Base-by-base conservation (phyloP, 306 rosid species). In the Quercus cerris region DNA sequence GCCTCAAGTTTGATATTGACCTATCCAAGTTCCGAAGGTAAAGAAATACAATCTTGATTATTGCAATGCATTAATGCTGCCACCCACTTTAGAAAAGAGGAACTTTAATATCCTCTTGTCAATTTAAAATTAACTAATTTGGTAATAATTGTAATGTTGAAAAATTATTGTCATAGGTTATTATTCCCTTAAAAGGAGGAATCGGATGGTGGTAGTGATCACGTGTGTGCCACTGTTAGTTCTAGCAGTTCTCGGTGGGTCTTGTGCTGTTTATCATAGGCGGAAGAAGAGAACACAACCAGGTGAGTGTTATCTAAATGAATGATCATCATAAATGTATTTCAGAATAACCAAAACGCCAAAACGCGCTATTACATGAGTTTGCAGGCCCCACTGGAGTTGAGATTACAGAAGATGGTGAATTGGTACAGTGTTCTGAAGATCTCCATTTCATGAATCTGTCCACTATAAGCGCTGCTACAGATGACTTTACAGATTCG, bases 381-480 rank as follows among this genome's bases (percentile, higher is more conserved):
- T 55, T 91, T 52, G 58, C 75, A 35, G 35, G 49, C 66, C 69
- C 85, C 19, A 70, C 59, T 61, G 56, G 80, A 59, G 86, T 87
- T 10, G 70, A 84, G 71, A 33, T 87, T 54, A 82, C 90, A 15
- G 63, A 79, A 83, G 91, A 85, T 58, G 91, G 93, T 35, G 85
- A 84, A 55, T 75, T 91, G 56, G 52, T 86, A 31, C 35, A 5
- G 62, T 80, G 84, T 78, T 77, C 90, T 46, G 90, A 89, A 54
- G 87, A 85, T 35, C 56, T 87, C 70, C 56, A 63, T 27, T 87
- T 89, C 85, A 77, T 84, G 69, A 84, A 70, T 71, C 75, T 86
- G 55, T 71, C 79, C 18, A 51, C 76, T 4, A 6, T 64, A 12
- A 52, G 19, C 46, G 73, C 66, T 6, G 69, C 82, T 23, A 56